Base-by-base conservation (phyloP, 495 filamentous ascomycete species). In the Penicillium angulare region DNA sequence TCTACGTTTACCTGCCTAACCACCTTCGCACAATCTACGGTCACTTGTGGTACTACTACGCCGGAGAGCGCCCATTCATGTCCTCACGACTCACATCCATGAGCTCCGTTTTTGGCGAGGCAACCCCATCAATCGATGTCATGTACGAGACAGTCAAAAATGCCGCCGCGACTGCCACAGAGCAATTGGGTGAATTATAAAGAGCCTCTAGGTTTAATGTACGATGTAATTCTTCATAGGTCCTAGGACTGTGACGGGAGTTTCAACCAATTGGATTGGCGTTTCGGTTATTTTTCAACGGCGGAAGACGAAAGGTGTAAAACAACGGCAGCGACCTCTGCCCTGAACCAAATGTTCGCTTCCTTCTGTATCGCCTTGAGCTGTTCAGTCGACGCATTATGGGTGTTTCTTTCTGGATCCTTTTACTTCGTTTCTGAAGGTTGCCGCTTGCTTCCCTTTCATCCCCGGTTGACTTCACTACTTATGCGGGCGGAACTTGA, bases 41-140 rank as follows among this genome's bases (percentile, higher is more conserved):
- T 59, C 85, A 92, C 61, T 82, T 90, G 22, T 95, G 90, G 84
- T 98, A 96, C 74, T 98, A 98, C 78, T 90, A 89, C 59, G 85
- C 82, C 50, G 90, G 90, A 43, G 90, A 92, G 55, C 67, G 72
- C 8, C 62, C 72, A n/a, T 71, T 77, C 53, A 74, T 73, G 43
- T 59, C 70, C 13, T 40, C 51, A 16, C 60, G 61, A 10, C 54
- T 77, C 7, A 49, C 67, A 23, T 64, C 66, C 3, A 62, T 72
- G 43, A 71, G 60, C 38, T 71, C 74, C 0, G 71, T 72, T 2
- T 67, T 74, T 27, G 62, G 66, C 0, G 72, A 74, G 17, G 67
- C 65, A 18, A 71, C 72, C 0, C 61, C 64, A 49, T 59, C 51
- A 3, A 49, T 75, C 10, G 71, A 66, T 7, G 58, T 72, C n/a